These are phyloP conservation scores for Coniella lustricola DNA, from an alignment of 2,329 filamentous ascomycete genomes.

Conservation along the genomic window DNA sequence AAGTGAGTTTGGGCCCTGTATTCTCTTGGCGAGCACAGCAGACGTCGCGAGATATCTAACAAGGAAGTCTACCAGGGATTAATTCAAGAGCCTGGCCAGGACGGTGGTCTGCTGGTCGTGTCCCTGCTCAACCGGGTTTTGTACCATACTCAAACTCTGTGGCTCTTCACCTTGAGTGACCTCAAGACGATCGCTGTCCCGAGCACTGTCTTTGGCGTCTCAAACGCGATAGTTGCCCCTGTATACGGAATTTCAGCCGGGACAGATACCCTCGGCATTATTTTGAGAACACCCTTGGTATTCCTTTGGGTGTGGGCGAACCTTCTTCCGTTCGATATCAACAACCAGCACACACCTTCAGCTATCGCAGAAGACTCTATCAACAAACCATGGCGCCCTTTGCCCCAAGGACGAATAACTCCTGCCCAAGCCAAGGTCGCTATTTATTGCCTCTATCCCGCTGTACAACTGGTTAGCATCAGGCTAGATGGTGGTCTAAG, in stretches of 20 bases:
- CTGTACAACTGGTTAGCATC: slow-evolving; percentile 2
- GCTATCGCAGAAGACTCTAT: slow-evolving; percentile 23
- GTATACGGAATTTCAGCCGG: not conserved
- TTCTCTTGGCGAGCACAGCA: too few species aligned
- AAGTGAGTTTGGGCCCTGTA: too few species aligned
- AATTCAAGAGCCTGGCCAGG: too few species aligned
- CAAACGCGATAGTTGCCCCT: not conserved
- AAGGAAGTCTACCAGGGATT: too few species aligned
- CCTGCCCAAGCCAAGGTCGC: slow-evolving; percentile 16
- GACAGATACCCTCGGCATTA: not conserved
- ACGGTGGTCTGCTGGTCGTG: too few species aligned
- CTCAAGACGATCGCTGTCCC: slow-evolving; percentile 21
- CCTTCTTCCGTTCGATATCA: slow-evolving; percentile 23
- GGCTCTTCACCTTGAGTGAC: slow-evolving; percentile 22
- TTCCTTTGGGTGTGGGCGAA: slow-evolving; percentile 24
- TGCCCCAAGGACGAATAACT: slow-evolving; percentile 21
- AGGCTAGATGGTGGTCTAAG: slow-evolving; percentile 17
- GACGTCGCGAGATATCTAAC: too few species aligned
- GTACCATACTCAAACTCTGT: too few species aligned
- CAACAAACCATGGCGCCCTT: slow-evolving; percentile 27
- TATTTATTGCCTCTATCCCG: slow-evolving; percentile 14
- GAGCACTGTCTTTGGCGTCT: slow-evolving; percentile 14
- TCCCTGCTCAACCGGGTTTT: too few species aligned
- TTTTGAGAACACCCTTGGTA: slow-evolving; percentile 12
- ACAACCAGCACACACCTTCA: slow-evolving; percentile 22